Evolutionary conservation across 2,329 filamentous ascomycete genomes (phyloP), one percentile per base, ranked within the genome.

Genomic region (Whalleya microplaca): DNA sequence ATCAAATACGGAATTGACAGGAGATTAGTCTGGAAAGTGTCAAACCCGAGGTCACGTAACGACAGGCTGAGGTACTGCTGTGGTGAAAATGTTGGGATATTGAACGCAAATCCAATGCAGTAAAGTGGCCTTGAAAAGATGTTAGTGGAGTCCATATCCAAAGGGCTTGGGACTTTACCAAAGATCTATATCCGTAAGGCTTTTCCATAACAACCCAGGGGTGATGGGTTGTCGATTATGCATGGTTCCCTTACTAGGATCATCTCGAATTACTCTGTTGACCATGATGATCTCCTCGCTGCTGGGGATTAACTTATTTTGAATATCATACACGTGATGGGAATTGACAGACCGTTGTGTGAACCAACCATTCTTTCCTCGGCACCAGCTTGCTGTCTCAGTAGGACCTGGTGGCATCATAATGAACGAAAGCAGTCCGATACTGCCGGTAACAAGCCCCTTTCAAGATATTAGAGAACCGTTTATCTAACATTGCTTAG

Each of bases 221-320:
- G 79, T 83, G 47, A 84, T 76, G 2, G 78, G 76, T 66, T 84
- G 75, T 10, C 82, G 78, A 59, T 84, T 84, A 65, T 84, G 79
- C 79, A 85, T 84, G 51, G 79, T 78, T 43, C 80, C 80, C 66
- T 83, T 83, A 42, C 76, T 76, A 1, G 83, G 83, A 55, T 85
- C 84, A 53, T 87, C 84, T 19, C 84, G 77, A 7, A 77, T 71
- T 2, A 76, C 66, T 2, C 85, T 76, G 60, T 85, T 86, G 6
- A 86, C 83, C 18, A 86, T 76, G 47, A 86, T 86, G 23, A 72
- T 71, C 46, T 83, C 77, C 64, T 85, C 82, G 14, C 66, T 69
- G 18, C 27, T 9, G n/a, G 5, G 2, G 29, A 8, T 63, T 37
- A 55, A 14, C 37, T 51, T 37, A 27, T 27, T 9, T 7, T 54